phyloP scores from a whole-genome alignment of 495 filamentous ascomycete genomes.

The Trichoderma virens region DNA sequence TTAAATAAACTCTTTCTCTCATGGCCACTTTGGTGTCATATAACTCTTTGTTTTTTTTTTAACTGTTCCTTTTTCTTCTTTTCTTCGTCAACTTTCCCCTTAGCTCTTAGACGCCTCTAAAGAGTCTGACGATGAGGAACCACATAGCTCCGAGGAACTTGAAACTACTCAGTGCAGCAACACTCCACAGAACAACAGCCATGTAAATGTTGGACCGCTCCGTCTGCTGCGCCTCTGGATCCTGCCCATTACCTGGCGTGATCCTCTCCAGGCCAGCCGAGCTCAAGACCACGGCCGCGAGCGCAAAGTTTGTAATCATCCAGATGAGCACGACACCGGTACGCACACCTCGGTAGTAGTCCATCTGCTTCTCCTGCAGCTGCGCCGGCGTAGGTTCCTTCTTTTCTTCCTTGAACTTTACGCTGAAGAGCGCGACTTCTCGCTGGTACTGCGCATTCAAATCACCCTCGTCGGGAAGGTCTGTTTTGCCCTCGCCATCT shows the following conservation, averaged over 20 bases:
- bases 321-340: constrained; percentile 86
- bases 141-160: constrained; percentile 88
- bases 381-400: constrained; percentile 50
- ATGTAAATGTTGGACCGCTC: constrained; percentile 69
- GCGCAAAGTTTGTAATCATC: constrained; percentile 94
- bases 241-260: constrained; percentile 33
- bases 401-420: constrained; percentile 60
- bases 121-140: constrained; percentile 92
- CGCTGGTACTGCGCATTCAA: constrained; percentile 91
- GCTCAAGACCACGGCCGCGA: constrained; percentile 79
- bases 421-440: constrained; percentile 66
- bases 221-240: constrained; percentile 25
- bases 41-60: not conserved
- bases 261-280: constrained; percentile 72
- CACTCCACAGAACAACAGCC: constrained; percentile 83
- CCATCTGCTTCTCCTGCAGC: constrained; percentile 75
- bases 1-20: not conserved
- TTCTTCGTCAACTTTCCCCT: not conserved
- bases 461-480: constrained; percentile 72
- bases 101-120: constrained; percentile 49
- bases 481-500: constrained; percentile 89
- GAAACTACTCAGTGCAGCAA: constrained; percentile 78
- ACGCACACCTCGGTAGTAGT: constrained; percentile 96
- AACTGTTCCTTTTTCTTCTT: no score
- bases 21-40: not conserved